Conservation (phyloP, 345 rosid genomes). For the Rhizophora mangle region DNA sequence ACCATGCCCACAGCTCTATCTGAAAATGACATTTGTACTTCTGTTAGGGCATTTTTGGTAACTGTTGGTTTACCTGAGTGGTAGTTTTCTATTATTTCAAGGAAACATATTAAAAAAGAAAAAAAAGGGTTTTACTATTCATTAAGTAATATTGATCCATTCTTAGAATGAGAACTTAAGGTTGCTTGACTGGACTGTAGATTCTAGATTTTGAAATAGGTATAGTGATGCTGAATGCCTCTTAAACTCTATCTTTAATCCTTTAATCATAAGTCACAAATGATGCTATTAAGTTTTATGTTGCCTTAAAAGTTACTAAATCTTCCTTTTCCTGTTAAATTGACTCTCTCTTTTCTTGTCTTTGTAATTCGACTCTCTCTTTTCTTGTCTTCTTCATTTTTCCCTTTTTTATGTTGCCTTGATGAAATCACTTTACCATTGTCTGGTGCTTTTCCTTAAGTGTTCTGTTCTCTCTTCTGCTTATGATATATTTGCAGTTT, state of each 20-base stretch:
- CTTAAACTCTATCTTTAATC: not conserved
- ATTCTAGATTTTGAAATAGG: not conserved
- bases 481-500: not conserved
- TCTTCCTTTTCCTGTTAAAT: not conserved
- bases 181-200: too few relatives aligned
- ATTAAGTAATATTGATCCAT: too few relatives aligned
- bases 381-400: not conserved
- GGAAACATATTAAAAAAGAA: too few relatives aligned
- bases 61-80: not conserved
- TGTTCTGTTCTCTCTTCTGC: too few relatives aligned
- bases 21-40: not conserved
- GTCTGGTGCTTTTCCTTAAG: not conserved
- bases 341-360: not conserved
- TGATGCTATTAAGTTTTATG: not conserved
- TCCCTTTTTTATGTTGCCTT: not conserved
- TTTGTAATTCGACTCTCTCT: not conserved
- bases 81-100: too few relatives aligned
- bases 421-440: not conserved
- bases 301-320: not conserved
- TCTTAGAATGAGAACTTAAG: too few relatives aligned
- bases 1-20: constrained; percentile 11
- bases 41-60: not conserved
- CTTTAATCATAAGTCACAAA: not conserved
- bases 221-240: not conserved
- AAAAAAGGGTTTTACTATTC: too few relatives aligned